A percentile compares a stretch with the other conserved stretches of the same genome.
Conservation (phyloP, 345 rosid genomes). For the Melastoma malabathricum region DNA sequence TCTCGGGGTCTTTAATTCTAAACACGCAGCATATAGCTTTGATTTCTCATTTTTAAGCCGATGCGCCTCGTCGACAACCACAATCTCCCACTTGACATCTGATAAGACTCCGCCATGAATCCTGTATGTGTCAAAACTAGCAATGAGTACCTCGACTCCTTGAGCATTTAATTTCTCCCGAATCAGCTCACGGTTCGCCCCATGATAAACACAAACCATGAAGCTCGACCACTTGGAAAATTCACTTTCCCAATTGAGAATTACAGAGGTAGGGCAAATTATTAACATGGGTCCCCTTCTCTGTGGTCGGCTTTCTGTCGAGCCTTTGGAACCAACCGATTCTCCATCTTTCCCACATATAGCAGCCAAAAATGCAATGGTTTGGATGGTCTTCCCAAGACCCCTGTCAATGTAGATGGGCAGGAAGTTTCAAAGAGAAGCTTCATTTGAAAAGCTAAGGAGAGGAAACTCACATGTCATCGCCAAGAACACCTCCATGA, state of each 20-base stretch:
- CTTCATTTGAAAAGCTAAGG: neutral
- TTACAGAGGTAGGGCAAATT: constrained; percentile 79
- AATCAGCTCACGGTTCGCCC: constrained; percentile 61
- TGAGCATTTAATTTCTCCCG: constrained; percentile 56
- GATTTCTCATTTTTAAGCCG: constrained; percentile 87
- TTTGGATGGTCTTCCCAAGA: constrained; percentile 90
- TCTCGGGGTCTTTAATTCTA: constrained; percentile 39
- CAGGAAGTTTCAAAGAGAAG: neutral
- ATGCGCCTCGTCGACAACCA: constrained; percentile 89
- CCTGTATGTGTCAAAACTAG: constrained; percentile 78
- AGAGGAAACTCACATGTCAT: constrained; percentile 66
- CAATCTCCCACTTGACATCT: constrained; percentile 65
- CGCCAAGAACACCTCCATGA: constrained; percentile 93
- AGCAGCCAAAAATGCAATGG: constrained; percentile 87
- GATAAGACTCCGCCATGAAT: constrained; percentile 63
- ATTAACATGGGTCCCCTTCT: constrained; percentile 51
- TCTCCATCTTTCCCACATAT: constrained; percentile 69
- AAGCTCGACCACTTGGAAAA: constrained; percentile 80
- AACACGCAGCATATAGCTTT: constrained; percentile 67
- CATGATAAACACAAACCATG: constrained; percentile 59
- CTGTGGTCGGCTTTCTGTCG: constrained; percentile 14
- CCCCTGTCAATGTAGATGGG: constrained; percentile 39
- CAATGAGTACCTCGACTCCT: constrained; percentile 60
- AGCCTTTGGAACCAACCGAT: constrained; percentile 11
- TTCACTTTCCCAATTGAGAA: constrained; percentile 87